Conservation (phyloP, 345 rosid genomes). For the Stellera chamaejasme region DNA sequence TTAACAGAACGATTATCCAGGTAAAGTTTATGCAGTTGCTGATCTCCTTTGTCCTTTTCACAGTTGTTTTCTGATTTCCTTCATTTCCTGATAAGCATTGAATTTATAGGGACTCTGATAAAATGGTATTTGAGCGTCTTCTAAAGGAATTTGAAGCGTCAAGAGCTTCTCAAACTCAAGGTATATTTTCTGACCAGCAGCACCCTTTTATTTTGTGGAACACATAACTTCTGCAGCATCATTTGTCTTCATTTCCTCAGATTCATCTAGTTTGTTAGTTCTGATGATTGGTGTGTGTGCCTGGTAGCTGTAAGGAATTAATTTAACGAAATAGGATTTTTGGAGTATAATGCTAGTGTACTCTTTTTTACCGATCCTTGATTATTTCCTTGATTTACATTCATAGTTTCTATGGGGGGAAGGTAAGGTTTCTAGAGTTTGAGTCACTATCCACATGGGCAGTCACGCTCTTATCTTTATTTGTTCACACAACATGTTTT, state of each 20-base stretch:
- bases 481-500: background rate
- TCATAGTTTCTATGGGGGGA: too few relatives aligned
- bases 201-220: background rate
- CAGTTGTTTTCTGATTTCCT: background rate
- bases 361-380: too few relatives aligned
- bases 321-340: background rate
- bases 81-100: conserved; percentile 1
- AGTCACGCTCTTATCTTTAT: background rate
- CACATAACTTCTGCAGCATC: too few relatives aligned
- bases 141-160: conserved; percentile 88
- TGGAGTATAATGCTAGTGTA: too few relatives aligned
- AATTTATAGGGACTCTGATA: conserved; percentile 78
- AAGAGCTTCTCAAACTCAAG: conserved; percentile 70
- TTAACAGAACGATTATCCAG: conserved; percentile 75
- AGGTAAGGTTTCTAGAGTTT: too few relatives aligned
- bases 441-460: background rate
- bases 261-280: too few relatives aligned
- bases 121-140: conserved; percentile 72
- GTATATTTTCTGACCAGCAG: conserved; percentile 24
- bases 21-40: conserved; percentile 21
- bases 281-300: too few relatives aligned
- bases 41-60: background rate
- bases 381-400: too few relatives aligned
- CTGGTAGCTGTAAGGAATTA: background rate
- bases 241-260: too few relatives aligned